Conservation (phyloP, 2,329 filamentous ascomycete genomes). For the Ilyonectria robusta region DNA sequence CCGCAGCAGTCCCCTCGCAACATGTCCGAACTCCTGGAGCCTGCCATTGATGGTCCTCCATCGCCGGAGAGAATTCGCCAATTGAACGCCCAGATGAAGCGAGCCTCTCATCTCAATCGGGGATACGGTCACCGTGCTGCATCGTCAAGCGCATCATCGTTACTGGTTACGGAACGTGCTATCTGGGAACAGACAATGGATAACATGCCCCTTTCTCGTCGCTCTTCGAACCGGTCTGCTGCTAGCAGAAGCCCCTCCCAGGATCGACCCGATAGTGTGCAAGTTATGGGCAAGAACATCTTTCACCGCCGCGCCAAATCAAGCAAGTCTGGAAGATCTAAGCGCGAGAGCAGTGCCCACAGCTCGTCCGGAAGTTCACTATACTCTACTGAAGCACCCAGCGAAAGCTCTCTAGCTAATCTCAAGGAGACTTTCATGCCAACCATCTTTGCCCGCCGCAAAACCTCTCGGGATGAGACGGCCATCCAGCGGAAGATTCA, state of each 20-base stretch:
- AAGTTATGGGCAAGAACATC: constrained; percentile 71
- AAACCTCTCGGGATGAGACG: constrained; percentile 54
- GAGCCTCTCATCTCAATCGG: constrained; percentile 60
- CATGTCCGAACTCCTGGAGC: constrained; percentile 65
- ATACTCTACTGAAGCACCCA: constrained; percentile 60
- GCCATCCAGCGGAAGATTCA: constrained; percentile 58
- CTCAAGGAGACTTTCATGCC: constrained; percentile 64
- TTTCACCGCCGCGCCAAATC: constrained; percentile 68
- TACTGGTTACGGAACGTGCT: constrained; percentile 58
- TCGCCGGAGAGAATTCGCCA: constrained; percentile 72
- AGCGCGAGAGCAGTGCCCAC: constrained; percentile 64
- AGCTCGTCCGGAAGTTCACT: constrained; percentile 64
- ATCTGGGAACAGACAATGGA: constrained; percentile 68
- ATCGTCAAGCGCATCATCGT: constrained; percentile 70
- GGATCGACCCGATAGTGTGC: constrained; percentile 71
- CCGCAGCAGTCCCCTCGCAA: constrained; percentile 40
- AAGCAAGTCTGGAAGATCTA: constrained; percentile 57
- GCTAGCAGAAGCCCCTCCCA: constrained; percentile 66
- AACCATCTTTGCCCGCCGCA: constrained; percentile 66
- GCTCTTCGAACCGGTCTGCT: constrained; percentile 70
- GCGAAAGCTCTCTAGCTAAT: constrained; percentile 51
- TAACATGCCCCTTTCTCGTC: constrained; percentile 65
- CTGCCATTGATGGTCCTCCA: constrained; percentile 72
- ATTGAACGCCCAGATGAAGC: constrained; percentile 71
- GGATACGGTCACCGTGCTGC: constrained; percentile 53